Evolutionary conservation across 2,329 filamentous ascomycete genomes (phyloP), one percentile per base, ranked within the genome.

Genomic region (Parascedosporium putredinis): DNA sequence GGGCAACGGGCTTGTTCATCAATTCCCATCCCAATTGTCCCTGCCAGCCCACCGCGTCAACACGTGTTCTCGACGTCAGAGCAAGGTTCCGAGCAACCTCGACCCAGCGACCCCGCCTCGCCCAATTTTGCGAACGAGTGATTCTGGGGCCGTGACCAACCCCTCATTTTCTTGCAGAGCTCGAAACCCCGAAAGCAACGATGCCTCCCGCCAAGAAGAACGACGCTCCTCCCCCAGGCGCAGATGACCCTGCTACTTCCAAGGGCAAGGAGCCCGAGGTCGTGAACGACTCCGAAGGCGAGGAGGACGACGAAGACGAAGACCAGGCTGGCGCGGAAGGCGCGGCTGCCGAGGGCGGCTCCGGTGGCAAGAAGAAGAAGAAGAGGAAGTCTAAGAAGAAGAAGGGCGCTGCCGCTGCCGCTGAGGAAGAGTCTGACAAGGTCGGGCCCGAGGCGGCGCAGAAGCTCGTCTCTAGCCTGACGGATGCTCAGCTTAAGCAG

Each of bases 351-450:
- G 57, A 61, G 42, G 55, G 59, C 18, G 55, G 27, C 6, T 52
- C 58, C 51, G 58, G 63, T 12, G 56, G 56, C 50, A 42, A 50
- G 33, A 46, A 52, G 45, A 64, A 65, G 42, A 74, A 72, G 59
- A 77, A 79, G 58, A 83, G 83, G 66, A 84, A 83, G 65, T 81
- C 79, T 69, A 79, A 74, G 69, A 81, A 83, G 70, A 78, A 75
- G 64, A 75, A 77, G 67, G 81, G 81, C 69, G 67, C 76, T 60
- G 72, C 74, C 65, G 67, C 43, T 69, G 42, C 63, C 65, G n/a
- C 58, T 71, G 54, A 61, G 60, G 25, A 63, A 34, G 62, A 70
- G 54, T 60, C 64, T 45, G 25, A 49, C 20, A 42, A 42, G 9
- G 38, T 42, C 38, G 38, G 38, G 10, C 16, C 38, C 3, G 38